phyloP scores from a whole-genome alignment of 306 rosid species.

The Vicia villosa region DNA sequence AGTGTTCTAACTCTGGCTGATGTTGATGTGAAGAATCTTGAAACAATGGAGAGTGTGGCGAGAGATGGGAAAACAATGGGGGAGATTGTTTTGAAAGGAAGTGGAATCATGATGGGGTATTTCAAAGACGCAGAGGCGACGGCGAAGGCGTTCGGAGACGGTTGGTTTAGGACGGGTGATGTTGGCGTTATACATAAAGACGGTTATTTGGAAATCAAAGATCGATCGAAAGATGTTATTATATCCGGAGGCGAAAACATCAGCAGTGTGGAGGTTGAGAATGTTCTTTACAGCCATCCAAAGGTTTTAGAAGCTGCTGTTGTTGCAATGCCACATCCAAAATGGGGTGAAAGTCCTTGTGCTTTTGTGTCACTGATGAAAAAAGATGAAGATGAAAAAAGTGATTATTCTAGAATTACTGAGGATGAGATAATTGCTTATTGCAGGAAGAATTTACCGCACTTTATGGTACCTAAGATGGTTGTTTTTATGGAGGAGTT shows the following conservation, averaged over 20 bases:
- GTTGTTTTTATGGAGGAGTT: constrained; percentile 50
- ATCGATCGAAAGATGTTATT: constrained; percentile 85
- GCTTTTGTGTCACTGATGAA: constrained; percentile 60
- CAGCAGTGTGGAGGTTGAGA: constrained; percentile 80
- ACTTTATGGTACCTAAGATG: constrained; percentile 50
- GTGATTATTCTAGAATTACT: background rate
- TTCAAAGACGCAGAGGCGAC: constrained; percentile 60
- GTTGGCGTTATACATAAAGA: constrained; percentile 80
- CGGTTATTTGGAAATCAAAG: constrained; percentile 89
- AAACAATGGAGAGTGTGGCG: constrained; percentile 65
- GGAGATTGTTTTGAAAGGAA: constrained; percentile 78
- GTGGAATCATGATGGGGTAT: constrained; percentile 89
- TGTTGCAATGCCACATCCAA: constrained; percentile 91
- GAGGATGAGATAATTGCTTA: constrained; percentile 42
- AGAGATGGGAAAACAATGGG: constrained; percentile 78
- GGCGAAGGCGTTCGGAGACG: constrained; percentile 53
- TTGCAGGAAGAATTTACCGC: constrained; percentile 50
- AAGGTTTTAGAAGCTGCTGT: constrained; percentile 75
- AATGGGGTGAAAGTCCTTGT: constrained; percentile 95
- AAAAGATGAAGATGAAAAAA: background rate
- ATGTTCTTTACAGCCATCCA: constrained; percentile 64
- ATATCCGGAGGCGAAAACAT: constrained; percentile 94
- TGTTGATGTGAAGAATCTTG: constrained; percentile 72
- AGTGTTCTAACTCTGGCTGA: constrained; percentile 59
- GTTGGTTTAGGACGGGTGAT: constrained; percentile 88